phyloP scores from a whole-genome alignment of 2,329 filamentous ascomycete species.

The Penicillium sp. region DNA sequence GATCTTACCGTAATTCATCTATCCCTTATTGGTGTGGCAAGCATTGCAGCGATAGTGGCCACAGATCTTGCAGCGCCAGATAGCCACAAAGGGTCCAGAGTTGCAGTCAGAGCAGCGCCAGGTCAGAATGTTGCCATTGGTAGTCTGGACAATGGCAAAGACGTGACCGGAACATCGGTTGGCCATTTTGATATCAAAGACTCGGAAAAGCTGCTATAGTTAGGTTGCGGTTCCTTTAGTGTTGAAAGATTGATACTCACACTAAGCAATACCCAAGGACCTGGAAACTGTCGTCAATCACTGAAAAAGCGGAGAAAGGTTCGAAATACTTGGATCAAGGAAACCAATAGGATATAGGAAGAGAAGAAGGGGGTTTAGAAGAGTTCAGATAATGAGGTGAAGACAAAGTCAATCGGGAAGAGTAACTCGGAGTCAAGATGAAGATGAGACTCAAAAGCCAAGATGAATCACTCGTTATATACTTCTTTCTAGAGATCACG shows the following conservation, averaged over 20 bases:
- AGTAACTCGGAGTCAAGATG: not conserved
- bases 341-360: not conserved
- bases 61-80: conserved; percentile 46
- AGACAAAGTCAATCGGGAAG: not conserved
- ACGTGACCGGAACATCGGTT: conserved; percentile 41
- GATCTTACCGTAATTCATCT: not conserved
- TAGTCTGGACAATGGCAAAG: conserved; percentile 40
- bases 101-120: conserved; percentile 46
- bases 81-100: conserved; percentile 40
- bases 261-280: conserved; percentile 17
- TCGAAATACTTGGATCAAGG: conserved; percentile 4
- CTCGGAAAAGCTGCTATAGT: not conserved
- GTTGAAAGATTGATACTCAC: conserved; percentile 11
- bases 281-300: conserved; percentile 20
- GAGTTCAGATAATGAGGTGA: not conserved
- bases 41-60: conserved; percentile 41
- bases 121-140: conserved; percentile 43
- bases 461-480: not conserved
- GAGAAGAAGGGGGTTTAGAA: not conserved
- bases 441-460: not conserved
- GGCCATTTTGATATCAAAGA: conserved; percentile 28
- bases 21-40: conserved; percentile 39
- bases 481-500: not conserved
- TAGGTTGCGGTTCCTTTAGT: not conserved
- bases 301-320: conserved; percentile 12